Base-by-base conservation (phyloP, 257 asterid species). In the Henckelia pumila region DNA sequence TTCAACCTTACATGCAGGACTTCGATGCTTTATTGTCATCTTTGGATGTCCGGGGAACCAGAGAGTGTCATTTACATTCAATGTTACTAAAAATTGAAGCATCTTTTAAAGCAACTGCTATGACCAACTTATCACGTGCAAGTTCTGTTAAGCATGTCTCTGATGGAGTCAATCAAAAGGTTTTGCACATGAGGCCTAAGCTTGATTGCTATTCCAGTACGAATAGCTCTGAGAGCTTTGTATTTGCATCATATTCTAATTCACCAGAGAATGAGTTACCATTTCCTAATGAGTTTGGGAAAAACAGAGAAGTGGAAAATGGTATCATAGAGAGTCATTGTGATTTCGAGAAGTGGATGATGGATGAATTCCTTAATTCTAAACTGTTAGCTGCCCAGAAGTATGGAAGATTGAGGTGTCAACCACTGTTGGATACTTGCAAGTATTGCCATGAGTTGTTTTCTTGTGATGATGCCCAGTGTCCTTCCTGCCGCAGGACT, bases 31-130 rank as follows among this genome's bases (percentile, higher is more conserved):
- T 89, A 72, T 63, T 92, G 79, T 83, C 85, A 59, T 84, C 88
- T 64, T 77, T 91, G 81, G 98, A 91, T 79, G 70, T 76, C 52
- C 98, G 98, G 69, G 97, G 98, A 59, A 69, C 71, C 68, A 84
- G 98, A 85, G 97, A 92, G 78, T 86, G 84, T 73, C 93, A 88
- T 71, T 75, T 92, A 80, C 91, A 87, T 68, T 72, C 81, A 10
- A 84, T 92, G 88, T 75, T 92, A 84, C 95, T 64, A 76, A 86
- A 73, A 60, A 78, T 92, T 75, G 96, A 86, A 73, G 62, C 70
- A 50, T 71, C 89, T 71, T 92, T 89, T 76, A 92, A 80, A 77
- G 81, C 72, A 68, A 63, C 84, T 29, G 83, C 71, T 8, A 72
- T 71, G 69, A 83, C 67, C 69, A 78, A 81, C 67, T 62, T 50